A percentile compares a stretch with the other conserved stretches of the same genome.
Evolutionary conservation across 2,329 filamentous ascomycete species (phyloP).

Genomic region (Neonectria punicea): DNA sequence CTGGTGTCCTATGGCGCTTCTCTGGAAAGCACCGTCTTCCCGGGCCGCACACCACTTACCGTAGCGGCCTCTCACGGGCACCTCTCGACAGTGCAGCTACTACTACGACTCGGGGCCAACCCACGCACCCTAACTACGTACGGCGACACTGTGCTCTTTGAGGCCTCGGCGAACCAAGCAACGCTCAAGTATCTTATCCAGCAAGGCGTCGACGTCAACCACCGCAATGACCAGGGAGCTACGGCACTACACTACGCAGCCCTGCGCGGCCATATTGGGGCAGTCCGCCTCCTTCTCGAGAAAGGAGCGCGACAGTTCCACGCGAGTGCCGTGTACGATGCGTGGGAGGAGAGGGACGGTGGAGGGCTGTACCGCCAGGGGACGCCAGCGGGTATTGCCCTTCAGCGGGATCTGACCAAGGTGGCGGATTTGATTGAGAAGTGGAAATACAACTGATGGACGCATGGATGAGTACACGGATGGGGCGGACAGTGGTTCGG

Average conservation of each 20-base stretch:
- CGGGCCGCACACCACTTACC: constrained; percentile 40
- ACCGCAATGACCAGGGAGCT: constrained; percentile 42
- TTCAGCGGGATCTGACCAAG: constrained; percentile 41
- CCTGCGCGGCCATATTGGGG: constrained; percentile 38
- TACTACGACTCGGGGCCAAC: constrained; percentile 40
- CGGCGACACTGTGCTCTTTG: constrained; percentile 42
- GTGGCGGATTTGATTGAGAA: constrained; percentile 43
- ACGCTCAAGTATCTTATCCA: constrained; percentile 41
- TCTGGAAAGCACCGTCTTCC: constrained; percentile 42
- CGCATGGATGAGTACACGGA: constrained; percentile 19
- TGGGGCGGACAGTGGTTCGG: constrained; percentile 13
- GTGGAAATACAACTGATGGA: constrained; percentile 39
- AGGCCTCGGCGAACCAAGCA: constrained; percentile 40
- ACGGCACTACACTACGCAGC: constrained; percentile 44
- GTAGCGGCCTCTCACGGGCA: constrained; percentile 42
- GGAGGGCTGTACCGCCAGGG: constrained; percentile 40
- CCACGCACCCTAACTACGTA: constrained; percentile 39
- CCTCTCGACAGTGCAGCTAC: constrained; percentile 40
- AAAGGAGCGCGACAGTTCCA: constrained; percentile 41
- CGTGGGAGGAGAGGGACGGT: constrained; percentile 42
- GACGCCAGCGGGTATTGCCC: constrained; percentile 43
- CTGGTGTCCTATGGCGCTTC: constrained; percentile 40
- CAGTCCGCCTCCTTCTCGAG: constrained; percentile 38
- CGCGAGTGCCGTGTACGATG: constrained; percentile 43
- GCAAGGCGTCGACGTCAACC: constrained; percentile 41